A percentile compares a stretch with the other conserved stretches of the same genome.
Evolutionary conservation across 139 green algal species (phyloP).

Genomic region (Coccomyxa sp.): DNA sequence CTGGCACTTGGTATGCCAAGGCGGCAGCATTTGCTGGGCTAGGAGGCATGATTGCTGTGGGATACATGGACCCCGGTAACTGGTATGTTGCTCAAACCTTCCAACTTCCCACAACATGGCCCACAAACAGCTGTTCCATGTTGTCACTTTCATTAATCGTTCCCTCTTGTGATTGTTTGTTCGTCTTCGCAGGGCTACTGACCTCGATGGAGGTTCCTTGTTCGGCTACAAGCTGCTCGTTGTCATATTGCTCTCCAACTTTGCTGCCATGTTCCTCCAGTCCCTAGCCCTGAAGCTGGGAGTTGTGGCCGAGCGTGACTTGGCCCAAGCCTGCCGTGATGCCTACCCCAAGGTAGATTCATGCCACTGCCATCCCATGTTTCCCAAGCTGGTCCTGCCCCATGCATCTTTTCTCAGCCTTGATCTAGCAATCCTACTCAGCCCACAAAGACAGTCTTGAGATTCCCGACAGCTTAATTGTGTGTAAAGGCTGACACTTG

Average conservation of each 20-base stretch:
- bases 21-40: constrained; percentile 44
- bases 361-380: background rate
- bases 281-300: constrained; percentile 48
- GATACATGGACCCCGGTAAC: constrained; percentile 57
- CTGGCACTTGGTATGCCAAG: constrained; percentile 18
- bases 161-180: background rate
- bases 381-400: background rate
- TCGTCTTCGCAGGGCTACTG: constrained; percentile 27
- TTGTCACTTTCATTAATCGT: too few relatives aligned
- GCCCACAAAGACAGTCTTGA: too few relatives aligned
- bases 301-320: constrained; percentile 40
- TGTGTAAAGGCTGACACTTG: background rate
- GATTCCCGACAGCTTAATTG: too few relatives aligned
- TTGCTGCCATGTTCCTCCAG: constrained; percentile 55
- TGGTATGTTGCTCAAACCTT: constrained; percentile 9
- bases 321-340: constrained; percentile 54
- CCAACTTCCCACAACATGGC: background rate
- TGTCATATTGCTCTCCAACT: constrained; percentile 45
- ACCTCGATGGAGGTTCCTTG: constrained; percentile 24
- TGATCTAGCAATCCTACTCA: too few relatives aligned
- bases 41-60: constrained; percentile 52
- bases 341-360: constrained; percentile 29
- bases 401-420: background rate
- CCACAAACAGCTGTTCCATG: too few relatives aligned
- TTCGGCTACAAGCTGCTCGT: constrained; percentile 56